Evolutionary conservation across 257 asterid species (phyloP), one percentile per base, ranked within the genome.

Genomic region (Solanum peruvianum): DNA sequence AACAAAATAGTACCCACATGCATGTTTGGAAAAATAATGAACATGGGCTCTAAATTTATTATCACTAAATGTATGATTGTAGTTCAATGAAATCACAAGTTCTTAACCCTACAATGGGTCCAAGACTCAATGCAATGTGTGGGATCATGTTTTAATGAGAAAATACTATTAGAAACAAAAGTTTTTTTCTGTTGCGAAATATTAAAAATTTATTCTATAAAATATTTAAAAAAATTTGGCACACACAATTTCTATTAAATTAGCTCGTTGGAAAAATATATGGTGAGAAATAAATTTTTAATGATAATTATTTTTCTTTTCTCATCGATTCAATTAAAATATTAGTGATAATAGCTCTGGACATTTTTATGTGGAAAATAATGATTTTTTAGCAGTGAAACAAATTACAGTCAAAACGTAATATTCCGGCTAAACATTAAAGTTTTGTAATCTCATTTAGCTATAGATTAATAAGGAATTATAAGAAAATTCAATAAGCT

Each of bases 31-130:
- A 29, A 78, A 78, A 45, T 66, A 45, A 45, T 78, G 27, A 47
- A 47, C 84, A 45, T 80, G 67, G 67, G 14, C 42, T 47, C 44
- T 80, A 47, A 47, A 78, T 27, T 15, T 45, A 15, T 27, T 33
- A 20, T 45, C 27, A 45, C 21, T 45, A 23, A 72, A 72, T 72
- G 37, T 37, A n/a, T 78, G 41, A 45, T 77, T 27, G 42, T n/a
- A 25, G 23, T 78, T 78, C 66, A 78, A 45, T 78, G 25, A 15
- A 78, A 78, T 78, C 84, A 45, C 64, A 78, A 25, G 27, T 78
- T 27, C 27, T 45, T 45, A 78, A n/a, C 84, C 84, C 84, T 78
- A 44, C 84, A 45, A 45, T 77, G 84, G 84, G 84, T 44, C 25
- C 15, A 16, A 77, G 4, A 44, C 6, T 8, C 14, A 4, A 8